Conservation (phyloP, 768 basidiomycete species). For the Leccinellum luteum region DNA sequence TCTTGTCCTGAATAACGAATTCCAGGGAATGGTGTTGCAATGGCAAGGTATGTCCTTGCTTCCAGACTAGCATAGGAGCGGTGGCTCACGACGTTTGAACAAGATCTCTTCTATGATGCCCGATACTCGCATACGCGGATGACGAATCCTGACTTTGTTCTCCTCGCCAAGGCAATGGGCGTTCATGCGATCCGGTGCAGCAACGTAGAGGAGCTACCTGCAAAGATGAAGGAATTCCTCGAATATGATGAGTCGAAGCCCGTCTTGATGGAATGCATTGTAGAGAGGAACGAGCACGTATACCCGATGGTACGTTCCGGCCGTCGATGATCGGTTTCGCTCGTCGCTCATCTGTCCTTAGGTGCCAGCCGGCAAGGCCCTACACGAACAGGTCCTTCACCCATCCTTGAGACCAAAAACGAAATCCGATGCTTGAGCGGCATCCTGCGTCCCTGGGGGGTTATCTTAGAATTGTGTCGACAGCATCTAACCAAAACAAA, state of each 20-base stretch:
- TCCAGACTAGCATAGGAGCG: neutral
- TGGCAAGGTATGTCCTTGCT: constrained; percentile 78
- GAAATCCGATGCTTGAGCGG: constrained; percentile 23
- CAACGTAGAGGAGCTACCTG: constrained; percentile 71
- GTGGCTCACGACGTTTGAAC: constrained; percentile 5
- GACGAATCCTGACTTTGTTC: constrained; percentile 94
- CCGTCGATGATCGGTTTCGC: neutral
- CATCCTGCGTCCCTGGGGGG: neutral
- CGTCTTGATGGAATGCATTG: constrained; percentile 86
- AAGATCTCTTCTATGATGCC: constrained; percentile 92
- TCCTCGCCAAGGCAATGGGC: constrained; percentile 86
- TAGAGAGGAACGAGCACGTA: constrained; percentile 82
- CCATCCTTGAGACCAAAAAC: constrained; percentile 41
- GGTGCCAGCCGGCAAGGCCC: constrained; percentile 91
- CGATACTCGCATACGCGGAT: constrained; percentile 97
- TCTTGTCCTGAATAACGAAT: constrained; percentile 91
- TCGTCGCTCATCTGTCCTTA: constrained; percentile 25
- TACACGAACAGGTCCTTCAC: constrained; percentile 89
- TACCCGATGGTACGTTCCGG: constrained; percentile 74
- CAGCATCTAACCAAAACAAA: neutral
- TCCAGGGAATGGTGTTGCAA: constrained; percentile 99
- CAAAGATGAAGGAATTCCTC: constrained; percentile 98
- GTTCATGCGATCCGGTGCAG: constrained; percentile 85
- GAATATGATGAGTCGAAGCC: constrained; percentile 89
- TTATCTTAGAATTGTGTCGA: neutral